phyloP scores from a whole-genome alignment of 345 rosid species.

The Linum trigynum region DNA sequence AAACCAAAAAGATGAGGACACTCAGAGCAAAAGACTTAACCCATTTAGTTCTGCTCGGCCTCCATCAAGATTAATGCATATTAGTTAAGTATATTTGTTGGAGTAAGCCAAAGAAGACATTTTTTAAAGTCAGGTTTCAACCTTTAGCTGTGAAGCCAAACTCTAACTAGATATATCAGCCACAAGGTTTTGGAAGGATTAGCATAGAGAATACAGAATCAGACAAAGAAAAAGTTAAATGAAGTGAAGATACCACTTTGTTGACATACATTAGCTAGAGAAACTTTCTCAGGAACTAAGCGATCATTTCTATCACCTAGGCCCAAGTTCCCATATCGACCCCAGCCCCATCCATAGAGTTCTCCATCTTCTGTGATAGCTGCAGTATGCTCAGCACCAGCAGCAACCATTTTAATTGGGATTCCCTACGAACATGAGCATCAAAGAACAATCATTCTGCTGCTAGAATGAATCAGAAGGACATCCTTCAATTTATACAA shows the following conservation, averaged over 20 bases:
- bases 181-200: not conserved
- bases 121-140: too few species aligned
- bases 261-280: slow-evolving; percentile 46
- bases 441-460: not conserved
- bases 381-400: slow-evolving; percentile 96
- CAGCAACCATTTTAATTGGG: slow-evolving; percentile 78
- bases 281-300: slow-evolving; percentile 71
- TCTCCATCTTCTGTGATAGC: slow-evolving; percentile 89
- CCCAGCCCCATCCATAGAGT: slow-evolving; percentile 99
- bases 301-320: slow-evolving; percentile 93
- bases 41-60: too few species aligned
- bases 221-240: not conserved
- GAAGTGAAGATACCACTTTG: slow-evolving; percentile 11
- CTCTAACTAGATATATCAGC: not conserved
- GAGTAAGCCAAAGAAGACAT: too few species aligned
- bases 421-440: slow-evolving; percentile 38
- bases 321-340: slow-evolving; percentile 93
- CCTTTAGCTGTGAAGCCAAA: too few species aligned
- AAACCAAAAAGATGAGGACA: too few species aligned
- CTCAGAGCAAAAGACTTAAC: too few species aligned
- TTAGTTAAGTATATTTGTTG: too few species aligned
- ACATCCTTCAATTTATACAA: not conserved
- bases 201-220: not conserved
- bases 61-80: too few species aligned
- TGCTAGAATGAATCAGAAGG: not conserved